Conservation (phyloP, 108 stramenopile genomes). For the Seminavis robusta region DNA sequence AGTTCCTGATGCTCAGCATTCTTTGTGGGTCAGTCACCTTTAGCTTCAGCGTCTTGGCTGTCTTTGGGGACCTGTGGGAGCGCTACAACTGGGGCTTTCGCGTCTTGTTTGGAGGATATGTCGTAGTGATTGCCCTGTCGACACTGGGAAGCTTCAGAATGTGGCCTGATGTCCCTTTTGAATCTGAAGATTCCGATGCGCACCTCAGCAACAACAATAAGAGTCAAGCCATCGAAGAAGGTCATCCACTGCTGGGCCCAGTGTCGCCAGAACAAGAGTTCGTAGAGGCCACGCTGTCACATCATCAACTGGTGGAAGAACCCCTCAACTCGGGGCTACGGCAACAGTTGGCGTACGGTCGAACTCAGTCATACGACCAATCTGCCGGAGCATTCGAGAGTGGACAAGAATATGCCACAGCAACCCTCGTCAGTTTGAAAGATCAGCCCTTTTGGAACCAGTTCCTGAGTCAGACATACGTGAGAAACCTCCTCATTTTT, state of each 20-base stretch:
- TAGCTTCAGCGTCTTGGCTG: constrained; percentile 26
- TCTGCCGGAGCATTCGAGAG: too few species aligned
- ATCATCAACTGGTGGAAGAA: constrained; percentile 7
- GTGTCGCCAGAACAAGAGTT: not conserved
- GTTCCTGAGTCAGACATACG: constrained; percentile 20
- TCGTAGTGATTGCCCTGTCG: constrained; percentile 5
- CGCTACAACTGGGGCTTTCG: constrained; percentile 5
- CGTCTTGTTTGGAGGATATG: constrained; percentile 13
- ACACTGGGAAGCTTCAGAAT: constrained; percentile 7
- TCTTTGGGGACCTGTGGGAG: constrained; percentile 29
- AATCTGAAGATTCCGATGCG: constrained; percentile 16
- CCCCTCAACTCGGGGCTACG: constrained; percentile 27
- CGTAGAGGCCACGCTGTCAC: not conserved
- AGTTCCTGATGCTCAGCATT: constrained; percentile 22
- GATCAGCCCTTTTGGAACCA: constrained; percentile 36
- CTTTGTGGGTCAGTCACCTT: constrained; percentile 26
- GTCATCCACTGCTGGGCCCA: not conserved
- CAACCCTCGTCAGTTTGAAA: constrained; percentile 28
- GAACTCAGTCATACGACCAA: too few species aligned
- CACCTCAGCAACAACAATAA: too few species aligned
- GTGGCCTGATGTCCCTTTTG: constrained; percentile 31
- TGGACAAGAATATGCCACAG: too few species aligned
- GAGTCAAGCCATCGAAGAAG: too few species aligned
- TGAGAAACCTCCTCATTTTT: constrained; percentile 37
- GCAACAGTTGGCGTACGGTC: too few species aligned